Conservation (phyloP, 306 rosid genomes). For the Dryas alaskensis region DNA sequence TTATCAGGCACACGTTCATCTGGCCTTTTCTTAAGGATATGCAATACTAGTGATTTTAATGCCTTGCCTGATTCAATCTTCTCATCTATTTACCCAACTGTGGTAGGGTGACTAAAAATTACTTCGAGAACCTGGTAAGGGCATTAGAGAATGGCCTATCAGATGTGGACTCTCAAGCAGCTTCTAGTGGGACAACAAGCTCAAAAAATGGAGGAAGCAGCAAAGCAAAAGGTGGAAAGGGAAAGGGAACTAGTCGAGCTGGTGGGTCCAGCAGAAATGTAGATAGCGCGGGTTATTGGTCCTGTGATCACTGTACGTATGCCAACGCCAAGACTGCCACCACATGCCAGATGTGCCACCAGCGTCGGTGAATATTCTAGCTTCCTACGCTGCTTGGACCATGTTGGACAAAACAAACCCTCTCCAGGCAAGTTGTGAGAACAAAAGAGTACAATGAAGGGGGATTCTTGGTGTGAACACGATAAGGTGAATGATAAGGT, state of each 20-base stretch:
- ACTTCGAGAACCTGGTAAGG: conserved; percentile 50
- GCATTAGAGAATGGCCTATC: conserved; percentile 62
- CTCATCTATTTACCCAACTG: not conserved
- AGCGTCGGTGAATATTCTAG: not conserved
- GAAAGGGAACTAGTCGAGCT: conserved; percentile 8
- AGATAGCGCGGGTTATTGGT: not conserved
- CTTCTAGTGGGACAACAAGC: not conserved
- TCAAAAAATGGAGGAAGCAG: conserved; percentile 11
- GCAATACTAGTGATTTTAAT: not conserved
- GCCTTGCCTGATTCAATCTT: not conserved
- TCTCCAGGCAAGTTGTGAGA: not conserved
- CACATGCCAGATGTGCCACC: conserved; percentile 12
- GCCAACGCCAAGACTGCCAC: not conserved
- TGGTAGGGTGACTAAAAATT: conserved; percentile 20
- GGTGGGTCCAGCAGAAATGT: conserved; percentile 15
- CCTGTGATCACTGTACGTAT: conserved; percentile 5
- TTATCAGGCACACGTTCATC: not conserved
- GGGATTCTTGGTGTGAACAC: not conserved
- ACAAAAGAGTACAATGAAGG: not conserved
- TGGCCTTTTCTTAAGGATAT: not conserved
- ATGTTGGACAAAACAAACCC: not conserved
- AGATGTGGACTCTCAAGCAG: conserved; percentile 33
- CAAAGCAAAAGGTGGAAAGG: conserved; percentile 6
- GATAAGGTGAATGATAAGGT: not conserved
- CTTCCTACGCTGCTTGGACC: not conserved